Evolutionary conservation across 257 asterid species (phyloP).

Genomic region (Lantana camara): DNA sequence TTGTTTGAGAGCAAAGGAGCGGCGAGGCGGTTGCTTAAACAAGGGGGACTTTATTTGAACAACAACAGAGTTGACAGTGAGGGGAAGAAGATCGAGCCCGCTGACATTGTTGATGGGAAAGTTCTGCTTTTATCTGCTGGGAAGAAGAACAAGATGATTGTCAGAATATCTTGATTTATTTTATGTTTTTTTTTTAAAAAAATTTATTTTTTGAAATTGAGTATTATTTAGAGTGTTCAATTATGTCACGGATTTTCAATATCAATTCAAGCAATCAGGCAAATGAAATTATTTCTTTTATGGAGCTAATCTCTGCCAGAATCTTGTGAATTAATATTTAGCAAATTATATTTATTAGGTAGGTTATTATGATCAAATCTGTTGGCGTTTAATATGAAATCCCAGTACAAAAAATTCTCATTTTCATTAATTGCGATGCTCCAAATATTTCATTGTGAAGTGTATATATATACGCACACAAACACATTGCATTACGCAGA

Average conservation of each 20-base stretch:
- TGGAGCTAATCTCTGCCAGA: too few species aligned
- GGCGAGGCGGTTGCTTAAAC: conserved; percentile 86
- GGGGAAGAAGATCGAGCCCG: conserved; percentile 70
- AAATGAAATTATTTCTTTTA: too few species aligned
- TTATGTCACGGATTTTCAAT: too few species aligned
- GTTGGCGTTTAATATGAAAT: neutral
- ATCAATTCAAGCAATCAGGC: too few species aligned
- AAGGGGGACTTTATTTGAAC: conserved; percentile 92
- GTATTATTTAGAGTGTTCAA: too few species aligned
- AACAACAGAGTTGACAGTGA: conserved; percentile 73
- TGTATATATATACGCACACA: neutral
- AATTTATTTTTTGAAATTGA: conserved; percentile 6
- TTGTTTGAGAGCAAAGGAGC: conserved; percentile 87
- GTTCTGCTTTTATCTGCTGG: conserved; percentile 87
- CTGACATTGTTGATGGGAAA: conserved; percentile 77
- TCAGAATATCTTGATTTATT: conserved; percentile 59
- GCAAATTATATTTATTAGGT: neutral
- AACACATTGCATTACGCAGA: neutral
- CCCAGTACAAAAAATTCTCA: neutral
- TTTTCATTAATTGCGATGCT: too few species aligned
- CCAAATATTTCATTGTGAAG: too few species aligned
- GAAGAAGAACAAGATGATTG: conserved; percentile 93
- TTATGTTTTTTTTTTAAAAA: neutral
- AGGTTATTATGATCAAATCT: neutral
- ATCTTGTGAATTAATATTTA: too few species aligned